Evolutionary conservation across 805 yeast genomes (phyloP).

Genomic region (Candida loeiensis): DNA sequence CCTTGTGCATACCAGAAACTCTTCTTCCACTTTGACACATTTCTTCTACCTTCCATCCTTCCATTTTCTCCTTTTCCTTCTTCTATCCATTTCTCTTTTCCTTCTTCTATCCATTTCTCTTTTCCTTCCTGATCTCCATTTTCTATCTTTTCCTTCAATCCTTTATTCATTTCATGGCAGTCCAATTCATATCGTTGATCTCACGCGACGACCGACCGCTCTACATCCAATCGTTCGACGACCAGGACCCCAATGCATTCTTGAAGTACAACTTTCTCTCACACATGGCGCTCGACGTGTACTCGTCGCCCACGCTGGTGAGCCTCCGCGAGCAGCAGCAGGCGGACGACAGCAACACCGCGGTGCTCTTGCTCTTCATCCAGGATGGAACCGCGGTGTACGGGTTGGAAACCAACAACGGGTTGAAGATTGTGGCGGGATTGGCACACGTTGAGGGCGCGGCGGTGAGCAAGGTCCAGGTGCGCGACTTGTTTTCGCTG

Average conservation of each 20-base stretch:
- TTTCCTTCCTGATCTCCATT: too few species aligned
- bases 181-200: constrained; percentile 56
- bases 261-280: constrained; percentile 65
- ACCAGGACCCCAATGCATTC: constrained; percentile 38
- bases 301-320: constrained; percentile 50
- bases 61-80: neutral
- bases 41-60: too few species aligned
- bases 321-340: constrained; percentile 32
- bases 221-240: constrained; percentile 53
- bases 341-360: constrained; percentile 15
- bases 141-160: too few species aligned
- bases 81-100: neutral
- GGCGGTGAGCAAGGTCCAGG: constrained; percentile 7
- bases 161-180: constrained; percentile 8
- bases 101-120: neutral
- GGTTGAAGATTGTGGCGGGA: constrained; percentile 64
- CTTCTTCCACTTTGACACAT: too few species aligned
- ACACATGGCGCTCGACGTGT: constrained; percentile 73
- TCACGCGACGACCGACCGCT: constrained; percentile 58
- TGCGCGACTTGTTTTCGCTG: constrained; percentile 26
- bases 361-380: constrained; percentile 51
- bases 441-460: constrained; percentile 16
- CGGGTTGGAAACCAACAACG: constrained; percentile 67
- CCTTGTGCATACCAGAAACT: too few species aligned
- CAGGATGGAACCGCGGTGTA: constrained; percentile 67